Conservation (phyloP, 306 rosid species). For the Amphicarpaea edgeworthii region DNA sequence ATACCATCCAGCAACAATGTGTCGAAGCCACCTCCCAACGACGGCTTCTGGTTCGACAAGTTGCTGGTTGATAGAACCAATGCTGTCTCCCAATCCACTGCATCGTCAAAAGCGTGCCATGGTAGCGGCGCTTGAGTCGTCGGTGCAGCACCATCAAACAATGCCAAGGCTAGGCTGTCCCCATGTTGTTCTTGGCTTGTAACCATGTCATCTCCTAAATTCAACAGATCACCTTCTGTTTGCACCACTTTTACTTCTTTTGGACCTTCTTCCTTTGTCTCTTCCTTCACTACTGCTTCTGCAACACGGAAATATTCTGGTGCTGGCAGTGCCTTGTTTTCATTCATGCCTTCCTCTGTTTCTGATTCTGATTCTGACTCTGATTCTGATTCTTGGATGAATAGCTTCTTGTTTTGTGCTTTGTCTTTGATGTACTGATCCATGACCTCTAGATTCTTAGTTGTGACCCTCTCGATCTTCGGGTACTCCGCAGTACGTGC, state of each 20-base stretch:
- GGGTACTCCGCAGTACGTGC: slow-evolving; percentile 88
- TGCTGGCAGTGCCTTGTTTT: slow-evolving; percentile 79
- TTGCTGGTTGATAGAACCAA: slow-evolving; percentile 72
- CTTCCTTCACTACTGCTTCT: slow-evolving; percentile 42
- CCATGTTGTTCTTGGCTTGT: slow-evolving; percentile 50
- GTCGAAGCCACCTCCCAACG: slow-evolving; percentile 80
- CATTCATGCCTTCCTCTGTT: slow-evolving; percentile 53
- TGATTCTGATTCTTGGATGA: too few relatives aligned
- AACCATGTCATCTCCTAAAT: slow-evolving; percentile 54
- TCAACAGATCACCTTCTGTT: slow-evolving; percentile 67
- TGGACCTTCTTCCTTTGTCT: slow-evolving; percentile 35
- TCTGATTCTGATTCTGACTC: too few relatives aligned
- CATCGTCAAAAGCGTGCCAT: slow-evolving; percentile 77
- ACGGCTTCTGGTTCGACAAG: slow-evolving; percentile 55
- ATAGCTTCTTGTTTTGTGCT: slow-evolving; percentile 41
- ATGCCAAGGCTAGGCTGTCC: slow-evolving; percentile 71
- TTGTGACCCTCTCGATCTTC: slow-evolving; percentile 74
- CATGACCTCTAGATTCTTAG: slow-evolving; percentile 73
- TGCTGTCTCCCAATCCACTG: slow-evolving; percentile 78
- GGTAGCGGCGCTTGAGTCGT: slow-evolving; percentile 51
- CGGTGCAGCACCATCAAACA: slow-evolving; percentile 62
- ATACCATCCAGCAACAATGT: slow-evolving; percentile 72
- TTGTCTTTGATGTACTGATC: slow-evolving; percentile 78
- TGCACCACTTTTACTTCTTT: slow-evolving; percentile 36
- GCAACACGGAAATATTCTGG: slow-evolving; percentile 54